Evolutionary conservation across 345 rosid genomes (phyloP), one percentile per base, ranked within the genome.

Genomic region (Pelargonium nanum): DNA sequence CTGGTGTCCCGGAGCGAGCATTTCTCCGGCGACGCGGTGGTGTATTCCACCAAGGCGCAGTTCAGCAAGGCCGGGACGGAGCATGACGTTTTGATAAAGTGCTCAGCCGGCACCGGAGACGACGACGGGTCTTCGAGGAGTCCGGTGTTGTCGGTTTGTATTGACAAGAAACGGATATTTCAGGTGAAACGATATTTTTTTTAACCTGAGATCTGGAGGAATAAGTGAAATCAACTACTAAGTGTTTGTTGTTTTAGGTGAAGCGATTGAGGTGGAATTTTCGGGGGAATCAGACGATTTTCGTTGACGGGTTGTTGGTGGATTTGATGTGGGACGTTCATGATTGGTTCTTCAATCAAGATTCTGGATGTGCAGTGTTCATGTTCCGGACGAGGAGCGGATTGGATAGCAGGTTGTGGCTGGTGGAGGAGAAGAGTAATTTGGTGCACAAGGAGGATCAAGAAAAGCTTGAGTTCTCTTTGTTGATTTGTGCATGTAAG

Each of bases 251-350:
- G n/a, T 77, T 88, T 34, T 66, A 81, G 28, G 86, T 81, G 60
- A 83, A 78, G 78, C 76, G 78, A 62, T 72, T 88, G 45, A 78
- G 64, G n/a, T 88, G 87, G 88, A 88, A 88, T 66, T 88, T 88
- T 40, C 77, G 92, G 72, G 96, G 92, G 68, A 88, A 85, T 51
- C 88, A 83, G 59, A 76, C 80, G 0, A 80, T 88, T 30, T 85
- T 80, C 32, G 59, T 88, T 67, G 96, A 85, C 16, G 89, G 89
- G 1, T 62, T 88, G 61, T 21, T 83, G 68, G 81, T 88, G 8
- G 96, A 88, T 26, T 68, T 88, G 85, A 85, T 88, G 92, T 88
- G 92, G 96, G 92, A 88, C 79, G 59, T 88, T n/a, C 87, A 85
- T 67, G 83, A 71, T 15, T 88, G 89, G 92, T 77, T 83, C 45